Conservation (phyloP, 2,329 filamentous ascomycete species). For the Colletotrichum sojae region DNA sequence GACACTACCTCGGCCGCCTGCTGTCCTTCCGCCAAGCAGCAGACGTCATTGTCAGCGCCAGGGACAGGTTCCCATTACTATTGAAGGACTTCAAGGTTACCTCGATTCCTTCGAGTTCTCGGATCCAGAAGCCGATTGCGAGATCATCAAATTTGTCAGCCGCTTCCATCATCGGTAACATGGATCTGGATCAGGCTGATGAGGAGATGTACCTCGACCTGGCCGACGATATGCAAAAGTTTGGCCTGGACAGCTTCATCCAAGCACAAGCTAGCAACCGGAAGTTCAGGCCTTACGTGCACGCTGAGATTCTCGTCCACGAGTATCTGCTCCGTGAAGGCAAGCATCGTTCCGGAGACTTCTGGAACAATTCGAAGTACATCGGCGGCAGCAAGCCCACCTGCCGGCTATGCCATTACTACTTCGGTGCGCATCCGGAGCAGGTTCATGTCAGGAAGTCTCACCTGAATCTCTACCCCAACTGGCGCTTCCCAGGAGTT, state of each 20-base stretch:
- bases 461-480: conserved; percentile 56
- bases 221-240: conserved; percentile 43
- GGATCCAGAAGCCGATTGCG: conserved; percentile 38
- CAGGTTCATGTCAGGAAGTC: conserved; percentile 45
- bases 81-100: conserved; percentile 50
- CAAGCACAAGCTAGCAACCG: conserved; percentile 25
- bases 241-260: conserved; percentile 46
- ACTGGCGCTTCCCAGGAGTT: conserved; percentile 56
- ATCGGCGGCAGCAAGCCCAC: conserved; percentile 59
- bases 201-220: conserved; percentile 21
- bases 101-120: conserved; percentile 46
- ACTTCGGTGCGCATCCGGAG: conserved; percentile 48
- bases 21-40: conserved; percentile 43
- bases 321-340: conserved; percentile 38
- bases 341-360: conserved; percentile 32
- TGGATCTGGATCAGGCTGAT: conserved; percentile 37
- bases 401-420: conserved; percentile 55
- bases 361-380: conserved; percentile 52
- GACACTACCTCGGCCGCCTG: conserved; percentile 47
- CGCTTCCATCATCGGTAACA: conserved; percentile 43
- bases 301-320: conserved; percentile 53
- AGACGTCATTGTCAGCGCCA: conserved; percentile 41
- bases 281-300: conserved; percentile 49
- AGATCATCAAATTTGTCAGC: conserved; percentile 42
- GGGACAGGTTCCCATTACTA: conserved; percentile 46